A percentile compares a stretch with the other conserved stretches of the same genome.
These are phyloP conservation scores for Sungouiozyma intestinalis DNA, from an alignment of 805 yeast genomes.

Conservation along the genomic window DNA sequence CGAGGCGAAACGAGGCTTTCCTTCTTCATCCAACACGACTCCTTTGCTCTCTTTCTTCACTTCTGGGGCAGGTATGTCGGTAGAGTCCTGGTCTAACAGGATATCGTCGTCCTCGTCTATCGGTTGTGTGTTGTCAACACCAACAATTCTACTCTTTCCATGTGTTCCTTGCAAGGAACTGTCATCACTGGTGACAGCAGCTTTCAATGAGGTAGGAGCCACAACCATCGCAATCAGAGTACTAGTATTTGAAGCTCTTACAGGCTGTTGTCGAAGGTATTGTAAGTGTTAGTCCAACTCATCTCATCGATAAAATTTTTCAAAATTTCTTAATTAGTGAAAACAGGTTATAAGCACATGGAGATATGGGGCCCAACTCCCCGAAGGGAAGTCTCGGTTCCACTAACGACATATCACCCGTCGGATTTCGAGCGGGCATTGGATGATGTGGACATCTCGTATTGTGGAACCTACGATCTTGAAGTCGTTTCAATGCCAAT, in stretches of 20 bases:
- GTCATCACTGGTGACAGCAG: not conserved
- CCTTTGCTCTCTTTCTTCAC: conserved; percentile 24
- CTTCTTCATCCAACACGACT: conserved; percentile 57
- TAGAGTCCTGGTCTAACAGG: conserved; percentile 29
- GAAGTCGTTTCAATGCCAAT: too few species aligned
- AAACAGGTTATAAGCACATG: too few species aligned
- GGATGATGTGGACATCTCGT: too few species aligned
- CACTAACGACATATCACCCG: too few species aligned
- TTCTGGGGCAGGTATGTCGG: conserved; percentile 11
- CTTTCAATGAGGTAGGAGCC: conserved; percentile 31
- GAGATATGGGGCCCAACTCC: too few species aligned
- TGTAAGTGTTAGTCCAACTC: not conserved
- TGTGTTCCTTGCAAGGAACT: not conserved
- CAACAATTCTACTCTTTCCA: conserved; percentile 24
- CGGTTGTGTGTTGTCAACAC: conserved; percentile 22
- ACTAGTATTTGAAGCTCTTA: too few species aligned
- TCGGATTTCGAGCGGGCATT: too few species aligned
- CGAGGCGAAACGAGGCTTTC: conserved; percentile 76
- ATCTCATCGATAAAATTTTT: not conserved
- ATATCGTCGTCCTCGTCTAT: conserved; percentile 29
- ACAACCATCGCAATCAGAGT: too few species aligned
- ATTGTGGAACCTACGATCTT: too few species aligned
- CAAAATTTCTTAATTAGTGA: not conserved
- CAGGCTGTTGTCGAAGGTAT: not conserved
- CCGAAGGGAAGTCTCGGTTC: too few species aligned